Base-by-base conservation (phyloP, 108 stramenopile species). In the Stephanodiscus minutulus region DNA sequence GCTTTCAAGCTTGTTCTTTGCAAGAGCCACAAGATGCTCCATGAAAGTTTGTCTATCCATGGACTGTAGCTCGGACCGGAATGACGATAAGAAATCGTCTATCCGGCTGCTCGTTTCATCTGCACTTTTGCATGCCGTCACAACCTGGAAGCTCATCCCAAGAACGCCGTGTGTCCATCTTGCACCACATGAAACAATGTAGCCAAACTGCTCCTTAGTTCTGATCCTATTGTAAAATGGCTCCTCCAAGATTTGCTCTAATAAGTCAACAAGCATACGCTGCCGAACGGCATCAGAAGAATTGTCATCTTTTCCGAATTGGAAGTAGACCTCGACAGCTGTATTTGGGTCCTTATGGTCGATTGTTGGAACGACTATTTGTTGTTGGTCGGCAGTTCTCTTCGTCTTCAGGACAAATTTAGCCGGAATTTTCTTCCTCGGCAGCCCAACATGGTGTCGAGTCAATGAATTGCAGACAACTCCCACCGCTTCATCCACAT, bases 311-410 rank as follows among this genome's bases (percentile, higher is more conserved):
- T 88, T 87, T 33, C 85, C 89, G 39, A 92, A 76, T 59, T 95
- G 94, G 50, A 91, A 82, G 72, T 95, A 95, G 7, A 92, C 72
- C 61, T 95, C 94, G 9, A 95, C 88, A 35, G 88, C 84, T 17
- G 88, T 82, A 79, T 91, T 95, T 13, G 86, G 70, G 63, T 91
- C 90, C 22, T 60, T 74, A 0, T 86, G 76, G 78, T 95, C 87
- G 27, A 86, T 84, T 61, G 86, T 78, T 25, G 89, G 87, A 35
- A 73, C 69, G 15, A 61, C 47, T 49, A 86, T 55, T 10, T 50
- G 21, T 21, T 61, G 37, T 33, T 48, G 61, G 25, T 75, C 77
- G 35, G 54, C 6, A 17, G 58, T 31, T 12, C 61, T 77, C 13
- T 56, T 64, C 31, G 52, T 74, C 43, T 82, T 78, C 13, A 77